A percentile compares a stretch with the other conserved stretches of the same genome.
Evolutionary conservation across 192 early-diverging fungal genomes (phyloP).

Genomic region (Oehlia diaphana): DNA sequence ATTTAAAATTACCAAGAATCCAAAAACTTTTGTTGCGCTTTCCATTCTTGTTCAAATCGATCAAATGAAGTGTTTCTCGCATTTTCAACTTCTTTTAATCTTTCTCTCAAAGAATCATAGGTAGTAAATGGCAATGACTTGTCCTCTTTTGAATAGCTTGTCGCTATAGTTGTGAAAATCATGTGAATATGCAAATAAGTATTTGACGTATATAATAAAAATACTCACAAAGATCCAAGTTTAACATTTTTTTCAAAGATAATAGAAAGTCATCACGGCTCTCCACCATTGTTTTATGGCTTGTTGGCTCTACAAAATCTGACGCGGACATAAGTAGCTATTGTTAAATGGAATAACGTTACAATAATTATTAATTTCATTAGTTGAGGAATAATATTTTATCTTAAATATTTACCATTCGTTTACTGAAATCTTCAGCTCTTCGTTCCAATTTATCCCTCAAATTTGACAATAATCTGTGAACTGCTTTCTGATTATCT

Average conservation of each 20-base stretch:
- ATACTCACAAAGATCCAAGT: neutral
- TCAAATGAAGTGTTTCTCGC: neutral
- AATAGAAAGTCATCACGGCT: conserved; percentile 21
- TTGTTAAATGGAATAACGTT: neutral
- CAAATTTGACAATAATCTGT: neutral
- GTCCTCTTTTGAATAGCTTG: neutral
- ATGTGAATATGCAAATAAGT: neutral
- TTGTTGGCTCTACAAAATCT: neutral
- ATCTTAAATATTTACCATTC: conserved; percentile 5
- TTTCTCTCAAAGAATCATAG: conserved; percentile 24
- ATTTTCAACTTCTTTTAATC: neutral
- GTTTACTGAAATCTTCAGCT: neutral
- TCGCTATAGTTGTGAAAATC: neutral
- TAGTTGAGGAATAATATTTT: no score
- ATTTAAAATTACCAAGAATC: conserved; percentile 5
- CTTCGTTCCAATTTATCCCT: conserved; percentile 10
- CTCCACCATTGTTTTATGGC: neutral
- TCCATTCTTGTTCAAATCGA: conserved; percentile 2
- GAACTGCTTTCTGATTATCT: conserved; percentile 12
- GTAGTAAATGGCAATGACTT: neutral
- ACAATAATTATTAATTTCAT: neutral
- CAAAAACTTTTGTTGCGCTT: conserved; percentile 7
- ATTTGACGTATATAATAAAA: neutral
- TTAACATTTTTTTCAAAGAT: conserved; percentile 14
- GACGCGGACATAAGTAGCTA: neutral